phyloP scores from a whole-genome alignment of 441 rosid species.

The Hura crepitans region DNA sequence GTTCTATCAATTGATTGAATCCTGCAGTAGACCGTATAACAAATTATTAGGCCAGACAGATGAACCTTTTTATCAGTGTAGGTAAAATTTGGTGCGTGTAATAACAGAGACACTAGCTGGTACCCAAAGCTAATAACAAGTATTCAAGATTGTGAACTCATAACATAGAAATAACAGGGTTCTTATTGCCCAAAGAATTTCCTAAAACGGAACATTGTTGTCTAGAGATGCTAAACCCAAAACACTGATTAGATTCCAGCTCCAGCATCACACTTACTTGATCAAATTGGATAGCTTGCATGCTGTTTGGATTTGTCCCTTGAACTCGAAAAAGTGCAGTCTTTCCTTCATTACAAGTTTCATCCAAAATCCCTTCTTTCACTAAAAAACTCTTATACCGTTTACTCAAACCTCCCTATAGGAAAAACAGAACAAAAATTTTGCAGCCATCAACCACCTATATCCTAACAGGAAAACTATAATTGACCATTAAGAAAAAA shows the following conservation, averaged over 20 bases:
- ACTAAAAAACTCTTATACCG: constrained; percentile 54
- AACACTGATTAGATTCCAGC: constrained; percentile 13
- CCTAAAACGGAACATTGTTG: constrained; percentile 6
- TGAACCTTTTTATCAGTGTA: not conserved
- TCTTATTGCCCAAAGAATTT: not conserved
- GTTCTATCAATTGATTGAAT: not conserved
- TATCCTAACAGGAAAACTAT: not conserved
- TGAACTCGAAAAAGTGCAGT: constrained; percentile 77
- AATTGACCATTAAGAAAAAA: not conserved
- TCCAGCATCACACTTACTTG: constrained; percentile 41
- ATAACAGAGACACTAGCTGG: not conserved
- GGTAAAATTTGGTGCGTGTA: not conserved
- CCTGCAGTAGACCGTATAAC: not conserved
- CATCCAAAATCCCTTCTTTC: constrained; percentile 51
- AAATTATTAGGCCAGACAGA: not conserved
- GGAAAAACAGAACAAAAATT: constrained; percentile 11
- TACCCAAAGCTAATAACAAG: not conserved
- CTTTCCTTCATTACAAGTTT: constrained; percentile 53
- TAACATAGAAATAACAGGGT: constrained; percentile 1
- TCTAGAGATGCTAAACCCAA: constrained; percentile 5
- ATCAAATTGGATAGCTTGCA: constrained; percentile 94
- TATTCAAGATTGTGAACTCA: not conserved
- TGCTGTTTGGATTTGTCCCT: constrained; percentile 61
- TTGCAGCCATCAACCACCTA: not conserved
- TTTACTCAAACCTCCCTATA: constrained; percentile 70